Evolutionary conservation across 164 flowering plant genomes (phyloP).

Genomic region (Piper longum): DNA sequence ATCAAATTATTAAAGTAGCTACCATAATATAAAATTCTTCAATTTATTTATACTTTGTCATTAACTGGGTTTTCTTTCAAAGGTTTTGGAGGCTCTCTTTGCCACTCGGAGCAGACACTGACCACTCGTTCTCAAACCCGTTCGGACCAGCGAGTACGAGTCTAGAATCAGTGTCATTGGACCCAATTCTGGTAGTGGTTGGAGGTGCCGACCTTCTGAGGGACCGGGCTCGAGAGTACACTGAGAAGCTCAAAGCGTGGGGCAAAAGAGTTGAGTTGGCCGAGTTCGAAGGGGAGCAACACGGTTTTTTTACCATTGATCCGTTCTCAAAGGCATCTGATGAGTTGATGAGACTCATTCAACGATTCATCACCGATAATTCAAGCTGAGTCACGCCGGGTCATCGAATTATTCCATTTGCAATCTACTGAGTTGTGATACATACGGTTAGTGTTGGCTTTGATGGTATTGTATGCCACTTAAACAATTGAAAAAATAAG

Average conservation of each 20-base stretch:
- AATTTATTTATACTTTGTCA: no score
- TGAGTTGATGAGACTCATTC: constrained; percentile 32
- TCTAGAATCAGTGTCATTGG: constrained; percentile 28
- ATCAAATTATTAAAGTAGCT: no score
- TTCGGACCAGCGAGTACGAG: constrained; percentile 38
- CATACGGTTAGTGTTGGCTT: not conserved
- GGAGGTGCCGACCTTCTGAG: constrained; percentile 46
- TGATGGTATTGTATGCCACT: not conserved
- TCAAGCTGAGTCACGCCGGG: not conserved
- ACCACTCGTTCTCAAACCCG: constrained; percentile 60
- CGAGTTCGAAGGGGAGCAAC: constrained; percentile 56
- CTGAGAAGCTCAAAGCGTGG: constrained; percentile 23
- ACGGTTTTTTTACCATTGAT: constrained; percentile 54
- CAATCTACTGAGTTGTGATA: not conserved
- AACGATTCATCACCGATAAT: constrained; percentile 22
- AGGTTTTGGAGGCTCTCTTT: constrained; percentile 71
- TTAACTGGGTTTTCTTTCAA: not conserved
- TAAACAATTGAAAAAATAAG: no score
- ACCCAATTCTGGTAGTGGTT: constrained; percentile 47
- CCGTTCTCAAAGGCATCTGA: constrained; percentile 33
- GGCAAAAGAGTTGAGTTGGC: constrained; percentile 51
- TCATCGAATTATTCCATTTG: not conserved
- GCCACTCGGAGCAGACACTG: constrained; percentile 45
- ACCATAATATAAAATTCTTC: no score
- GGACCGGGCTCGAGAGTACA: constrained; percentile 47